Evolutionary conservation across 345 rosid species (phyloP).

Genomic region (Acer campestre): DNA sequence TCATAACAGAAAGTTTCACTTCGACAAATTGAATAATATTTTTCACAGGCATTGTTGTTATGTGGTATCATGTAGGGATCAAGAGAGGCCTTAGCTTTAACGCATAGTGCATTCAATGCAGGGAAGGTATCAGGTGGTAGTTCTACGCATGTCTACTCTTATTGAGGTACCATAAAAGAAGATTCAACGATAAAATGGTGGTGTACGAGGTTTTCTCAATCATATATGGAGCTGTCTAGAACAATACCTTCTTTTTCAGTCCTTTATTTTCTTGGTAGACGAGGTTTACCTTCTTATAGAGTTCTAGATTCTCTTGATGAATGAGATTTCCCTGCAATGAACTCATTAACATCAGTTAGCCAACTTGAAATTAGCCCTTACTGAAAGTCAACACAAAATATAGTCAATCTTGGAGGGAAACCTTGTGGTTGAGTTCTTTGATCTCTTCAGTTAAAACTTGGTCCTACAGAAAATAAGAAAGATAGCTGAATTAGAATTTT

Average conservation of each 20-base stretch:
- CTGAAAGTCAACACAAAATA: constrained; percentile 1
- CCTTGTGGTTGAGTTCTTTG: constrained; percentile 63
- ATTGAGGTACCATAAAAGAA: not conserved
- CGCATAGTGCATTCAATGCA: not conserved
- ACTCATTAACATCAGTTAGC: constrained; percentile 12
- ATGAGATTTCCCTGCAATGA: constrained; percentile 51
- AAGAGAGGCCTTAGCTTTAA: not conserved
- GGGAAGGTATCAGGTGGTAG: not conserved
- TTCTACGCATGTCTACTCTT: not conserved
- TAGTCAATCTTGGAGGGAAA: constrained; percentile 22
- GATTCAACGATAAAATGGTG: not conserved
- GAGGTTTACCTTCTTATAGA: constrained; percentile 51
- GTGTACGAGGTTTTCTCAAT: not conserved
- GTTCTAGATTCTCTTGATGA: constrained; percentile 61
- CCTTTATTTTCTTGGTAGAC: constrained; percentile 54
- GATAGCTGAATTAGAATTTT: not conserved
- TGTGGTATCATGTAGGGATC: not conserved
- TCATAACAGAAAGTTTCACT: not conserved
- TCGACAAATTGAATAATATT: not conserved
- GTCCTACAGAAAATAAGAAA: constrained; percentile 42
- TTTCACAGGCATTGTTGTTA: not conserved
- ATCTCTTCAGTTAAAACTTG: constrained; percentile 57
- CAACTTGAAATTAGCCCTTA: not conserved
- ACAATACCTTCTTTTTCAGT: constrained; percentile 58
- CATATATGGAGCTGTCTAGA: constrained; percentile 2